Evolutionary conservation across 805 yeast genomes (phyloP).

Genomic region (Yamadazyma kitorensis): DNA sequence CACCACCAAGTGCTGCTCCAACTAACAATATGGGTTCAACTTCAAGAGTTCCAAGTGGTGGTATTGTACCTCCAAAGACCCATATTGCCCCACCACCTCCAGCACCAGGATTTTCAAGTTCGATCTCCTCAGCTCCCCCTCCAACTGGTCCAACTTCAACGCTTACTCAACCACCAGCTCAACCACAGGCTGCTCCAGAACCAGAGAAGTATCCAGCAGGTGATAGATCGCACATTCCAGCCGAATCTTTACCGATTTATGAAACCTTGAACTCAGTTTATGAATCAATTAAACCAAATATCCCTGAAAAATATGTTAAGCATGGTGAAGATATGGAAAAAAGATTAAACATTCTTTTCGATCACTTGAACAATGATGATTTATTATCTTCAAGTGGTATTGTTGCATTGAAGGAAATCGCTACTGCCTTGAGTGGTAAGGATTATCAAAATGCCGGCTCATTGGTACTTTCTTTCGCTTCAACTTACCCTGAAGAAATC

Average conservation of each 20-base stretch:
- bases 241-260: conserved; percentile 54
- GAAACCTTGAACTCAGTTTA: conserved; percentile 54
- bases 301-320: conserved; percentile 70
- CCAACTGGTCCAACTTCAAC: conserved; percentile 14
- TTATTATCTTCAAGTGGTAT: conserved; percentile 58
- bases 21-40: too few species aligned
- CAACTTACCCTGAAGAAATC: conserved; percentile 65
- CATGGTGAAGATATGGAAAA: conserved; percentile 81
- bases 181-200: conserved; percentile 21
- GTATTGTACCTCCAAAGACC: conserved; percentile 12
- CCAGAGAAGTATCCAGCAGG: conserved; percentile 50
- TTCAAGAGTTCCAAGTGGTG: conserved; percentile 14
- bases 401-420: conserved; percentile 48
- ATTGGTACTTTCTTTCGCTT: conserved; percentile 55
- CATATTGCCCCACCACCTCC: conserved; percentile 13
- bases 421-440: conserved; percentile 46
- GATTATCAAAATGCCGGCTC: conserved; percentile 61
- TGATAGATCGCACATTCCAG: conserved; percentile 67
- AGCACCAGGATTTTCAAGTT: too few species aligned
- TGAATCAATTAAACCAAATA: conserved; percentile 61
- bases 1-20: conserved; percentile 10
- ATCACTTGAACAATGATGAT: conserved; percentile 73
- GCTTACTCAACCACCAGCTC: conserved; percentile 17
- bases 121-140: conserved; percentile 30
- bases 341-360: conserved; percentile 73